Base-by-base conservation (phyloP, 192 early-diverging fungal genomes). In the Coemansia sp. region DNA sequence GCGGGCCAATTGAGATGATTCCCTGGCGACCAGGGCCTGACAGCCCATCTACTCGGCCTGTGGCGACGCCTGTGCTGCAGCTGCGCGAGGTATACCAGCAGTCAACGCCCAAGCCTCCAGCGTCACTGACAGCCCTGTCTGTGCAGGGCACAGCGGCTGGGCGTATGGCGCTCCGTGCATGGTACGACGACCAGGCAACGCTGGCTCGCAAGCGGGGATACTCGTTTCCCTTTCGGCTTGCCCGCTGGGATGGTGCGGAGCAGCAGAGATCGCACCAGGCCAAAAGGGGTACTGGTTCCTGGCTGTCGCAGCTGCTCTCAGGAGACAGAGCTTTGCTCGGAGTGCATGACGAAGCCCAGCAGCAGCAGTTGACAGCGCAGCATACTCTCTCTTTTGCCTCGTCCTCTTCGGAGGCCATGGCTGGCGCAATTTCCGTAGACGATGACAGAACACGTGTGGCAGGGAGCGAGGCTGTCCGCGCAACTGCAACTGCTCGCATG, bases 101-200 rank as follows among this genome's bases (percentile, higher is more conserved):
- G 48, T 79, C 76, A 22, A 68, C 67, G 14, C 76, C 76, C 42
- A 43, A 62, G 46, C 76, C 76, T 14, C 76, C 76, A 2, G 21
- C 36, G 3, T 44, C 76, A 10, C 67, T 79, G 60, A 54, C 61
- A 0, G 59, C 70, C n/a, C 53, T 79, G 41, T 79, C 70, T 0
- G 56, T 63, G 1, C 76, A 79, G 38, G 76, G 76, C 33, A 79
- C 76, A 0, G 40, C 55, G 17, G 76, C 70, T 3, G 76, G 76
- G 3, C 53, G 48, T 8, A 24, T 55, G 36, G 76, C 76, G 32
- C 57, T 79, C 42, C 62, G 62, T 9, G 59, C 59, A 8, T 79
- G 76, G 76, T 79, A 69, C 56, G 70, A 79, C 36, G 70, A 70
- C 53, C 76, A 79, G 46, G 70, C 76, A 8, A 38, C 67, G 24